Evolutionary conservation across 2,329 filamentous ascomycete species (phyloP).

Genomic region (Ascochyta fabae): DNA sequence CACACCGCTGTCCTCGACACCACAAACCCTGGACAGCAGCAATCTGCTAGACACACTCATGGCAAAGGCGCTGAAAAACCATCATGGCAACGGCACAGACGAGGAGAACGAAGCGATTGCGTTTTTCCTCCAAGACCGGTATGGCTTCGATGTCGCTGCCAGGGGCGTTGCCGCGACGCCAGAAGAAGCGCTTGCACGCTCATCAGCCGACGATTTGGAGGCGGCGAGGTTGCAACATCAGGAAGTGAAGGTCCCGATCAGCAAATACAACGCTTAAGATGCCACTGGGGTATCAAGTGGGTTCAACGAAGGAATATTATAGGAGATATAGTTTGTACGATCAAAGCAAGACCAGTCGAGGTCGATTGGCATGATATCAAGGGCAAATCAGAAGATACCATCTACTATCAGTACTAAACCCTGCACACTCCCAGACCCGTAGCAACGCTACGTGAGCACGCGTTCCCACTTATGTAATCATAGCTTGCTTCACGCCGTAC

Average conservation of each 20-base stretch:
- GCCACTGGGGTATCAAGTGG: too few species aligned
- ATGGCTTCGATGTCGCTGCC: conserved; percentile 22
- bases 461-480: neutral
- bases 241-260: neutral
- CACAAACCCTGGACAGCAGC: conserved; percentile 16
- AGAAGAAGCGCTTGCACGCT: conserved; percentile 5
- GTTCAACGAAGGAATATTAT: too few species aligned
- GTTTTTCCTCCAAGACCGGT: conserved; percentile 24
- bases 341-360: neutral
- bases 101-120: conserved; percentile 31
- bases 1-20: conserved; percentile 1
- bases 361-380: neutral
- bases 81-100: conserved; percentile 25
- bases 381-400: neutral
- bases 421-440: neutral
- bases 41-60: conserved; percentile 26
- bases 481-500: too few species aligned
- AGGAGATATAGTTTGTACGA: too few species aligned
- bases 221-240: neutral
- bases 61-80: conserved; percentile 28
- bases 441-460: conserved; percentile 8
- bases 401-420: neutral
- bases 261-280: neutral
- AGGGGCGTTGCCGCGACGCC: conserved; percentile 1
- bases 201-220: conserved; percentile 20